These are phyloP conservation scores for Suhomyces canberraensis DNA, from an alignment of 805 yeast species.

Conservation along the genomic window DNA sequence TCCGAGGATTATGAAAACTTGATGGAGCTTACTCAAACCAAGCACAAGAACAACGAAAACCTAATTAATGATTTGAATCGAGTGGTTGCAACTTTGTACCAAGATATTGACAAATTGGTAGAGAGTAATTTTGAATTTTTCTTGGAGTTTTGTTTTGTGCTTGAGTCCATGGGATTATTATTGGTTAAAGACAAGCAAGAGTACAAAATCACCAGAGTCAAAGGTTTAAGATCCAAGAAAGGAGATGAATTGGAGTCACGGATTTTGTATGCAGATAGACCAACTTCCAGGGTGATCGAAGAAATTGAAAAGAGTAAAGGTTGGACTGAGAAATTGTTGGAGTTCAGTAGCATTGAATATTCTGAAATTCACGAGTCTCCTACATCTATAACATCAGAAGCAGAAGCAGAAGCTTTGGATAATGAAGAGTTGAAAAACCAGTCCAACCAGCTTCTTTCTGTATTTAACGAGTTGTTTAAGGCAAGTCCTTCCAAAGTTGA, in stretches of 20 bases:
- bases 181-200: conserved; percentile 42
- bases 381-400: neutral
- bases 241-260: conserved; percentile 25
- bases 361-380: neutral
- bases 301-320: conserved; percentile 38
- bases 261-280: conserved; percentile 16
- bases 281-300: conserved; percentile 39
- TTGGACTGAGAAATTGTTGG: conserved; percentile 34
- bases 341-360: neutral
- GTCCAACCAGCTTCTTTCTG: conserved; percentile 12
- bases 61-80: conserved; percentile 26
- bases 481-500: conserved; percentile 12
- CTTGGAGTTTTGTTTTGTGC: conserved; percentile 49
- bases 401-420: neutral
- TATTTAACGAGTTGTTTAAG: conserved; percentile 17
- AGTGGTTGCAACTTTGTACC: conserved; percentile 15
- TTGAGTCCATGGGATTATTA: conserved; percentile 77
- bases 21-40: conserved; percentile 37
- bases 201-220: conserved; percentile 66
- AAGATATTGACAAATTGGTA: conserved; percentile 13
- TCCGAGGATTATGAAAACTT: conserved; percentile 40
- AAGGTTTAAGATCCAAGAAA: conserved; percentile 60
- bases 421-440: conserved; percentile 9
- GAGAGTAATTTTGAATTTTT: conserved; percentile 28
- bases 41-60: conserved; percentile 21